These are phyloP conservation scores for Podaxis sp. DNA, from an alignment of 768 basidiomycete genomes.

Conservation along the genomic window DNA sequence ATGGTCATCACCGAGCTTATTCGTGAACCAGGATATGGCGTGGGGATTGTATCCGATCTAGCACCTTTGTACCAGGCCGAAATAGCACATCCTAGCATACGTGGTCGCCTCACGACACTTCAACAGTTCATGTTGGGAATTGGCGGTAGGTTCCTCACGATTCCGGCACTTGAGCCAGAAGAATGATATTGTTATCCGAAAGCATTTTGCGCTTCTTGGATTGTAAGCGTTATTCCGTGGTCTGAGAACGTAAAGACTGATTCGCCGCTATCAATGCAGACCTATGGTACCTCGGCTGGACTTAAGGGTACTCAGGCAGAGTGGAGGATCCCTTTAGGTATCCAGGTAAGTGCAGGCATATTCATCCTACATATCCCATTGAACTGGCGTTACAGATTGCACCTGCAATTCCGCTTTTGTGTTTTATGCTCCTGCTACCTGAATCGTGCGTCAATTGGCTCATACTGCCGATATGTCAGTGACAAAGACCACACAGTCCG, in stretches of 20 bases:
- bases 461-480: neutral
- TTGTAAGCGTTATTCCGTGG: conserved; percentile 25
- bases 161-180: neutral
- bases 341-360: conserved; percentile 26
- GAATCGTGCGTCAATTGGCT: conserved; percentile 39
- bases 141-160: conserved; percentile 28
- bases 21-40: conserved; percentile 30
- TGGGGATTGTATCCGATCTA: conserved; percentile 48
- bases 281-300: conserved; percentile 38
- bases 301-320: conserved; percentile 35
- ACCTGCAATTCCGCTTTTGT: conserved; percentile 46
- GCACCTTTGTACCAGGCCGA: conserved; percentile 53
- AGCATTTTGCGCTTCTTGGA: conserved; percentile 50
- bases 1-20: neutral
- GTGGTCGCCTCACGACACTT: conserved; percentile 51
- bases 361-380: neutral
- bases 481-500: conserved; percentile 23
- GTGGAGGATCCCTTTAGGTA: conserved; percentile 52
- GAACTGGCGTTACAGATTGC: conserved; percentile 27
- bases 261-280: conserved; percentile 22
- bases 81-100: conserved; percentile 55
- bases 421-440: conserved; percentile 49
- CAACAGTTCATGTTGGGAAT: conserved; percentile 56
- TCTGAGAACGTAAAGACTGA: neutral
- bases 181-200: neutral